Evolutionary conservation across 2,329 filamentous ascomycete species (phyloP), one percentile per base, ranked within the genome.

Genomic region (Fusarium devonianum): DNA sequence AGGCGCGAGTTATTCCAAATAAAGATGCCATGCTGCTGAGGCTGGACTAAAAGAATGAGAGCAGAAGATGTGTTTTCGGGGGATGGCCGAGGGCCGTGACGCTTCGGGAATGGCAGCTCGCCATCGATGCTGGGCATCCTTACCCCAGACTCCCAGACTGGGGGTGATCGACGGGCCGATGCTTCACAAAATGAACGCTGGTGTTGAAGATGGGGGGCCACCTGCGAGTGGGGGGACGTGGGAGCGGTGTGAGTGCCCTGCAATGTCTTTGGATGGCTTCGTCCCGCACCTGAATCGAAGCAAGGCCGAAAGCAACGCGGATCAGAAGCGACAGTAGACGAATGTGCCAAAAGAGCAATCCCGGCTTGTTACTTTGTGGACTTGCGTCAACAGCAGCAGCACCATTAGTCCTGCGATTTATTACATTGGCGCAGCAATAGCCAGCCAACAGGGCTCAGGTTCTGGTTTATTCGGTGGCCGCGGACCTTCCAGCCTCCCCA

Each of bases 171-270:
- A 52, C 56, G 36, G 54, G 49, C 53, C 43, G 21, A 49, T 50
- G 49, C 55, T 53, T 58, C 56, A 47, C 45, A 36, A 50, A 51
- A 53, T 53, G 53, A 33, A 38, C 39, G 28, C 12, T 55, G 41
- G 40, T 53, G 47, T 50, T 55, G 49, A 61, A 40, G 35, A 57
- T 3, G 23, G 35, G 49, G 49, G 38, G 45, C 43, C 47, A 47
- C 42, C 38, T 22, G 40, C 35, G 41, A 50, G 57, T 62, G 59
- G 62, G 62, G 59, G 54, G 34, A 29, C 62, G 59, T 63, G 56
- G 59, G 59, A 63, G 62, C 62, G 62, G 62, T 64, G 62, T 63
- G 54, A 57, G 30, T 37, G 43, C 34, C 19, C 40, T 49, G 18
- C 18, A 37, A 51, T 52, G 44, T 59, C 53, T 62, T 34, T 58